Evolutionary conservation across 1,284 basidiomycete species (phyloP).

Genomic region (Microbotryum lychnidis-dioicae): DNA sequence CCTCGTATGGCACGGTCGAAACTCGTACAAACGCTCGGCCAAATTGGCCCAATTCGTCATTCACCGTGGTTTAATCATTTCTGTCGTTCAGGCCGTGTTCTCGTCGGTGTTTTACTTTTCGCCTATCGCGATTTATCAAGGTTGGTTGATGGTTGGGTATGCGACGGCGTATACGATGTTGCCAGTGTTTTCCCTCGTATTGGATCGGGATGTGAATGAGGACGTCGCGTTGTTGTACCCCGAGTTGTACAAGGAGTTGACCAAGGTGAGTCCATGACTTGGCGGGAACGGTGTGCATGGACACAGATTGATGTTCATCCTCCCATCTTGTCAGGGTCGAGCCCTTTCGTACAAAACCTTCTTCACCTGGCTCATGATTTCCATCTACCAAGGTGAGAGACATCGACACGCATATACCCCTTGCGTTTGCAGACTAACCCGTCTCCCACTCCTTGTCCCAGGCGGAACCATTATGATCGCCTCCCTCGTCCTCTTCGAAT

Average conservation of each 20-base stretch:
- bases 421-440: neutral
- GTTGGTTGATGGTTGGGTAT: conserved; percentile 97
- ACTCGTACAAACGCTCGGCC: conserved; percentile 94
- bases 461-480: conserved; percentile 98
- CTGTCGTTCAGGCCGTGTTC: conserved; percentile 88
- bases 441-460: conserved; percentile 36
- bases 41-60: conserved; percentile 99
- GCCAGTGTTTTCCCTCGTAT: conserved; percentile 90
- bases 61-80: conserved; percentile 94
- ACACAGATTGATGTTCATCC: neutral
- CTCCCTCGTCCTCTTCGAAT: conserved; percentile 91
- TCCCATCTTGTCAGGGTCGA: conserved; percentile 56
- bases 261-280: conserved; percentile 55
- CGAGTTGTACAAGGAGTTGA: conserved; percentile 94
- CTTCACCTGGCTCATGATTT: conserved; percentile 96
- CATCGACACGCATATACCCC: neutral
- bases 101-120: conserved; percentile 98
- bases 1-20: conserved; percentile 92
- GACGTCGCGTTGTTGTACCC: conserved; percentile 92
- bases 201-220: conserved; percentile 93
- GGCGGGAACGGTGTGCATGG: too few species aligned
- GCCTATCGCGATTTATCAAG: conserved; percentile 95
- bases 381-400: conserved; percentile 80
- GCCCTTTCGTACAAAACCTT: conserved; percentile 93
- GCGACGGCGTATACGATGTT: conserved; percentile 98